A percentile compares a stretch with the other conserved stretches of the same genome.
Evolutionary conservation across 2,329 filamentous ascomycete genomes (phyloP).

Genomic region (Didymosphaeria variabile): DNA sequence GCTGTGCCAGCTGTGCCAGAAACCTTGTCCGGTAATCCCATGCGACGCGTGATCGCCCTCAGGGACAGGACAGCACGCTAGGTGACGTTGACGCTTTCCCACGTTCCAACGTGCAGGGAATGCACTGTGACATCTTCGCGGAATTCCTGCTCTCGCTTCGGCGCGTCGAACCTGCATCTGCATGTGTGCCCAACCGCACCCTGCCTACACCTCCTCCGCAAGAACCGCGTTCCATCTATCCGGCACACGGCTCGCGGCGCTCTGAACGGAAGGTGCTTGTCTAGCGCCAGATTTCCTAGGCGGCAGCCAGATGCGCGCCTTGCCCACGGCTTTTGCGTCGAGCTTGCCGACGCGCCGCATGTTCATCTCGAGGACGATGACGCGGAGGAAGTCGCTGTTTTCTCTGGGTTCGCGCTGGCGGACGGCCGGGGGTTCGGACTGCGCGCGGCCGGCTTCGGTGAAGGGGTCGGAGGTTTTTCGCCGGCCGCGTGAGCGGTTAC

Average conservation of each 20-base stretch:
- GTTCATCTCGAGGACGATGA: conserved; percentile 73
- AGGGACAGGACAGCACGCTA: conserved; percentile 1
- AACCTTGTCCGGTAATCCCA: too few relatives aligned
- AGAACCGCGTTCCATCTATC: conserved; percentile 46
- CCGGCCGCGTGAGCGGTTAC: conserved; percentile 40
- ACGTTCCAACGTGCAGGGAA: conserved; percentile 12
- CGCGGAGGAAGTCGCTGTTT: conserved; percentile 69
- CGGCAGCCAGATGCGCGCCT: conserved; percentile 68
- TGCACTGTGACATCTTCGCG: not conserved
- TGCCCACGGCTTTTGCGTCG: conserved; percentile 62
- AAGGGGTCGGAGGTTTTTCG: conserved; percentile 46
- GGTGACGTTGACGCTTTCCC: conserved; percentile 13
- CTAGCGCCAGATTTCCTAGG: conserved; percentile 56
- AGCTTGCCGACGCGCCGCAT: conserved; percentile 71
- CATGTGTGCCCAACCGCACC: conserved; percentile 31
- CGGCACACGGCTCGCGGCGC: conserved; percentile 40
- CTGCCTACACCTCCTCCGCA: conserved; percentile 27
- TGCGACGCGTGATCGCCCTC: conserved; percentile 2
- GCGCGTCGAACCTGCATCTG: conserved; percentile 16
- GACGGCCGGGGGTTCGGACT: conserved; percentile 53
- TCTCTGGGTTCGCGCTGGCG: conserved; percentile 70
- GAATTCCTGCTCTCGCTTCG: conserved; percentile 4
- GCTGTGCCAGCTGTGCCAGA: too few relatives aligned
- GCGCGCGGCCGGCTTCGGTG: conserved; percentile 55
- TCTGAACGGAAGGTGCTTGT: conserved; percentile 35